A percentile compares a stretch with the other conserved stretches of the same genome.
Conservation (phyloP, 2,329 filamentous ascomycete species). For the Domatiomyces catenatus region DNA sequence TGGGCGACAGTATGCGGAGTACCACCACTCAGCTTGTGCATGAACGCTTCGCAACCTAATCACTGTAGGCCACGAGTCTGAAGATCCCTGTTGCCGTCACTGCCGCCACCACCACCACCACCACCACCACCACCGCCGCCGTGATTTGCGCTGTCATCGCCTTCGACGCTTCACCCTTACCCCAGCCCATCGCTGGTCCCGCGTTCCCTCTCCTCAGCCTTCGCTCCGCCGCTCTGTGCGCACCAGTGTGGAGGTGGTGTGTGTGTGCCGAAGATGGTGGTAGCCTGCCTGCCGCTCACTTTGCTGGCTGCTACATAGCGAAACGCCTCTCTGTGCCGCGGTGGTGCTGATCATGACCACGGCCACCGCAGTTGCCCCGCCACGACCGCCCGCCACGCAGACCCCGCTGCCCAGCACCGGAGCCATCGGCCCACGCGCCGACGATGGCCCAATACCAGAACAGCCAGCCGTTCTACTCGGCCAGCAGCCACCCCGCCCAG, state of each 20-base stretch:
- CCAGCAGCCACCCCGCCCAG: slow-evolving; percentile 19
- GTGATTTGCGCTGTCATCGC: not conserved
- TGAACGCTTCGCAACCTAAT: not conserved
- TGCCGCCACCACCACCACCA: too few species aligned
- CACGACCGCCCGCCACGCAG: not conserved
- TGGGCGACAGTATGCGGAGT: not conserved
- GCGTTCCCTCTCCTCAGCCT: not conserved
- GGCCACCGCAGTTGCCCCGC: not conserved
- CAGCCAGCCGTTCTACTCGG: slow-evolving; percentile 33
- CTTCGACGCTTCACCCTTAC: not conserved
- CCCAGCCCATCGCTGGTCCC: not conserved
- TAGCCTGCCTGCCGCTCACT: not conserved
- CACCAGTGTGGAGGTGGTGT: not conserved
- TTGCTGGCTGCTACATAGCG: not conserved
- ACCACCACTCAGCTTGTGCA: not conserved
- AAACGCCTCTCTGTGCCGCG: not conserved
- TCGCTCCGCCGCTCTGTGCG: not conserved
- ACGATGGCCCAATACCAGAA: slow-evolving; percentile 43
- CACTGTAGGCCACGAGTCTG: not conserved
- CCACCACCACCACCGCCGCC: too few species aligned
- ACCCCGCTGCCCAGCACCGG: not conserved
- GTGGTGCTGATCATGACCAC: not conserved
- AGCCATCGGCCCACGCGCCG: slow-evolving; percentile 3
- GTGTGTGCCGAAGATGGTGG: not conserved
- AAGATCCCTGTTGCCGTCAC: not conserved